A percentile compares a stretch with the other conserved stretches of the same genome.
Conservation (phyloP, 495 filamentous ascomycete genomes). For the Aspergillus avenaceus region DNA sequence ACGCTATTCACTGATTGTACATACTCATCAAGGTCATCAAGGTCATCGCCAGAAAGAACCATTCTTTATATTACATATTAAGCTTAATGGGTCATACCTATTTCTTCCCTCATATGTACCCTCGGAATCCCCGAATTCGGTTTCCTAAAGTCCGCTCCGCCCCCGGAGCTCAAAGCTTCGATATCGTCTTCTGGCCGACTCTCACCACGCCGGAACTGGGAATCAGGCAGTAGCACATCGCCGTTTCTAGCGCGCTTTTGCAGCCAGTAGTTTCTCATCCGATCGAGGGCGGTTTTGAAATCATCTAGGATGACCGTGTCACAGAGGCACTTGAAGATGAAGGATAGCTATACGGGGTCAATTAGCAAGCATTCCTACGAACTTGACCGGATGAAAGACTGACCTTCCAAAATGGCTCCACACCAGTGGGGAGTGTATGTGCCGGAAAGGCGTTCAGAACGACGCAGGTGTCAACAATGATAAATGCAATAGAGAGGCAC, state of each 20-base stretch:
- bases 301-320: slow-evolving; percentile 58
- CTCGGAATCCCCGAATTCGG: slow-evolving; percentile 4
- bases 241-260: slow-evolving; percentile 13
- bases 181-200: background rate
- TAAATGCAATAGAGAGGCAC: slow-evolving; percentile 51
- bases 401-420: slow-evolving; percentile 43
- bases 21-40: too few species aligned
- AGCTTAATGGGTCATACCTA: background rate
- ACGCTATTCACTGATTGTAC: too few species aligned
- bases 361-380: background rate
- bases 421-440: slow-evolving; percentile 24
- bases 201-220: background rate
- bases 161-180: background rate
- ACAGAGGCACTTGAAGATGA: slow-evolving; percentile 58
- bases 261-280: slow-evolving; percentile 23
- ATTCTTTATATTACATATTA: too few species aligned
- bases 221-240: slow-evolving; percentile 11
- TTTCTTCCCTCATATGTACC: slow-evolving; percentile 9
- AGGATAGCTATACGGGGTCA: slow-evolving; percentile 29
- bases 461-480: slow-evolving; percentile 43
- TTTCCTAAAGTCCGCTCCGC: background rate
- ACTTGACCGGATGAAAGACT: background rate
- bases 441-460: slow-evolving; percentile 26
- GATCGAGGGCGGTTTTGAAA: slow-evolving; percentile 56
- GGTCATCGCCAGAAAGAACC: too few species aligned